Conservation (phyloP, 2,329 filamentous ascomycete genomes). For the Aureobasidium melanogenum region DNA sequence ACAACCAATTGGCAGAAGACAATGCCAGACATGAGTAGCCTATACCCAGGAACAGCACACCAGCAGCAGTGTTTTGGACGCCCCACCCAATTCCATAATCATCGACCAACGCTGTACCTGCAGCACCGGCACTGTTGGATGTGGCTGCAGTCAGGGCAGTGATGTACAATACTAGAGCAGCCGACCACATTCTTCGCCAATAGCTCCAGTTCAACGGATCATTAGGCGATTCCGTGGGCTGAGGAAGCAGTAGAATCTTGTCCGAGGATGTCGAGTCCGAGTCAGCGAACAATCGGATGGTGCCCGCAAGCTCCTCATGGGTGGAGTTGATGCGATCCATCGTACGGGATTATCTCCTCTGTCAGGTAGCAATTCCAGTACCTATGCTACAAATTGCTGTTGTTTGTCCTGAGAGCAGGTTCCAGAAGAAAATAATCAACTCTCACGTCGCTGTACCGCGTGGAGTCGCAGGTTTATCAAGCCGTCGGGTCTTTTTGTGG, state of each 20-base stretch:
- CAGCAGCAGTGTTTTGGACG: constrained; percentile 48
- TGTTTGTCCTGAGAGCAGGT: neutral
- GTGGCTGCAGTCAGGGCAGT: constrained; percentile 48
- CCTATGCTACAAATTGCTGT: neutral
- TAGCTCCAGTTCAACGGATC: constrained; percentile 25
- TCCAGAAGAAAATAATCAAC: neutral
- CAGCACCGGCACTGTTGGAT: constrained; percentile 47
- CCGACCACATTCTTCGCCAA: constrained; percentile 26
- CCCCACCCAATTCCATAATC: constrained; percentile 44
- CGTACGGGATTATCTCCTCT: neutral
- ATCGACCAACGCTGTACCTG: constrained; percentile 41
- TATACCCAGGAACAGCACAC: constrained; percentile 47
- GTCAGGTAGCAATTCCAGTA: neutral
- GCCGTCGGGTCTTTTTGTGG: neutral
- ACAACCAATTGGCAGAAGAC: constrained; percentile 45
- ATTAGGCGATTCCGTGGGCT: constrained; percentile 34
- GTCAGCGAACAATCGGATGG: constrained; percentile 10
- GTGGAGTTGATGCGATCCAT: neutral
- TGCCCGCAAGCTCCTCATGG: constrained; percentile 10
- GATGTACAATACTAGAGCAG: constrained; percentile 43
- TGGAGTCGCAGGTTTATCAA: neutral
- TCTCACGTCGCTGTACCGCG: neutral
- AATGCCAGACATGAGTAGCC: constrained; percentile 48
- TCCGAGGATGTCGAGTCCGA: constrained; percentile 19
- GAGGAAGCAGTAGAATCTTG: constrained; percentile 45